Base-by-base conservation (phyloP, 306 rosid genomes). In the Quercus suber region DNA sequence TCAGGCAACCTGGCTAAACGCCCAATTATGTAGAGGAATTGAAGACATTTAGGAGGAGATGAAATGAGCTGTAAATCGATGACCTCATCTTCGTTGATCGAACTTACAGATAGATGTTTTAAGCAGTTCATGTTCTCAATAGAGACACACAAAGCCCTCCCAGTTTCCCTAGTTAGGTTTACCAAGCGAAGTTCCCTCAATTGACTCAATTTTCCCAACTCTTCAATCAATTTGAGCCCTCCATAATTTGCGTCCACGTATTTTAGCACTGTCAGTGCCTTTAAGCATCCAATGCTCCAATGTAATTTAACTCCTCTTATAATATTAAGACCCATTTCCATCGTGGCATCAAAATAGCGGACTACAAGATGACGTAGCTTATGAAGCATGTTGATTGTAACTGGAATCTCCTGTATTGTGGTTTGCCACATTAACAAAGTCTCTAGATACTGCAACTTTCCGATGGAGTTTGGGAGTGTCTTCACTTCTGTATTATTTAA, bases 71-170 rank as follows among this genome's bases (percentile, higher is more conserved):
- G 72, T 4, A 78, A 9, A 25, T 56, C 58, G 1, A 82, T 21
- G 35, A 57, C 45, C 8, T 67, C 86, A 33, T 78, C 76, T 59
- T 78, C 79, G 0, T 15, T 35, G 18, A 15, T 6, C 12, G 73
- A 18, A 2, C 1, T 5, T 2, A 81, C 3, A 0, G 1, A 2
- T 1, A 81, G 67, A 55, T 6, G 1, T 12, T 76, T 73, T 4
- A 70, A 76, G 20, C 33, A 65, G 1, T 59, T 76, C 80, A 81
- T 69, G 3, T 70, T 33, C 14, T 69, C 68, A 14, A 81, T 6
- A 1, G 12, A 59, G 19, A 13, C 18, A 5, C 76, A 60, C 0
- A 81, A 0, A 12, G 27, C 41, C n/a, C 9, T 20, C 5, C 72
- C 37, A 4, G 58, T 13, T n/a, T 56, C 35, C 10, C 25, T 21